Evolutionary conservation across 305 asterid species (phyloP).

Genomic region (Fraxinus floribunda): DNA sequence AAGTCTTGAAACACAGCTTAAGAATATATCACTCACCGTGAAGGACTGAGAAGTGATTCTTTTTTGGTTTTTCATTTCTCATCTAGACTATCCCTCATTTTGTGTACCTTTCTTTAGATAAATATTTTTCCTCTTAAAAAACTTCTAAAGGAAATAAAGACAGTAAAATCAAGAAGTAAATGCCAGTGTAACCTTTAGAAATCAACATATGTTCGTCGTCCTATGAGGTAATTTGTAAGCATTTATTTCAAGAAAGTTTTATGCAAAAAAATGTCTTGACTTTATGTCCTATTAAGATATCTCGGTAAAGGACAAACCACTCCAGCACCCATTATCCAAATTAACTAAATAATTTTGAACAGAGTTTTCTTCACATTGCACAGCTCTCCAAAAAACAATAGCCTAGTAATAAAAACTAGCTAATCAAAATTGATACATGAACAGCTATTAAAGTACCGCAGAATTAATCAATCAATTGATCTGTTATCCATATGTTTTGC

Average conservation of each 20-base stretch:
- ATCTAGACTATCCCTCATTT: background rate
- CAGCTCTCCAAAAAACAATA: background rate
- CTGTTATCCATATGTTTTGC: background rate
- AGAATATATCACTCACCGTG: background rate
- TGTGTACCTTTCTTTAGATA: background rate
- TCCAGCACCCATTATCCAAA: background rate
- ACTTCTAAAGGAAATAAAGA: background rate
- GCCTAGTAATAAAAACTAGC: background rate
- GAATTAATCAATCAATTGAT: background rate
- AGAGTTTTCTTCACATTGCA: background rate
- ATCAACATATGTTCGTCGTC: background rate
- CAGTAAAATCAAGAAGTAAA: slow-evolving; percentile 2
- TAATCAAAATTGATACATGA: background rate
- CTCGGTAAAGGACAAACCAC: background rate
- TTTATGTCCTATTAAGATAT: background rate
- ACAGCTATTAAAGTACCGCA: background rate
- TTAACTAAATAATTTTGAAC: background rate
- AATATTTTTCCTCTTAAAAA: background rate
- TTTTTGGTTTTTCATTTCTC: slow-evolving; percentile 1
- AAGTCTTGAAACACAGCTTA: background rate
- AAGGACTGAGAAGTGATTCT: background rate
- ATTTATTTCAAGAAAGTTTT: background rate
- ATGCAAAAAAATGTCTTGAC: background rate
- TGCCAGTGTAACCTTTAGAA: background rate
- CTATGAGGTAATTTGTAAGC: background rate